Base-by-base conservation (phyloP, 139 green algal species). In the Picocystis salinarum region DNA sequence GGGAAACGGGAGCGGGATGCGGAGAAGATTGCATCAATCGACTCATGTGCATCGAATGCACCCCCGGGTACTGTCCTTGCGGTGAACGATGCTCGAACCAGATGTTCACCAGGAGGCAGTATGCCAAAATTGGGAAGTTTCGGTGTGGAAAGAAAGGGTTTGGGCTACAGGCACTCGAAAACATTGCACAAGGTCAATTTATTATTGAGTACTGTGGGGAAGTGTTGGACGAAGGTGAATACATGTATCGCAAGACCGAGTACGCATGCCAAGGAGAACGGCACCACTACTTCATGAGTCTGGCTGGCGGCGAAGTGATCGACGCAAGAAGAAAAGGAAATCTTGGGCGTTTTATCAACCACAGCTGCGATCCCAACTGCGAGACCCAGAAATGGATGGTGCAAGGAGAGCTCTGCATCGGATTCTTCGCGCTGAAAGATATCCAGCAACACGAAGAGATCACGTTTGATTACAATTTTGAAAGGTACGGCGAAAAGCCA, bases 281-380 rank as follows among this genome's bases (percentile, higher is more conserved):
- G 4, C 88, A 98, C 66, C 91, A 86, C 58, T 98, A 98, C 62
- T 98, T 98, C 75, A 98, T 98, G 88, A 93, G 90, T 42, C 56
- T 96, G 7, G 83, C 77, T 20, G 91, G 91, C 51, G 75, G 79
- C 9, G 88, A 98, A 60, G 80, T 93, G 40, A 95, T 96, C 50
- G 86, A 96, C 55, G 86, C 86, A 3, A 77, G 45, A 33, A 19
- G 19, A 4, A 73, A 88, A 67, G 88, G 88, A 34, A 93, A 92
- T 53, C 57, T 79, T 33, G 82, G 78, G 5, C 73, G 88, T 36
- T 96, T 96, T 64, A 84, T 96, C 64, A 98, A 98, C 63, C 88
- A 98, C 75, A 77, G 57, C 17, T 98, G 88, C 67, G 67, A 88
- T 11, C 87, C 88, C 20, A 98, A 98, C 70, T 94, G 83, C 52